Percentiles rank a stretch among this genome's conserved stretches.
These are phyloP conservation scores for Penicillium sp. DNA, from an alignment of 2,329 filamentous ascomycete genomes.

Conservation along the genomic window DNA sequence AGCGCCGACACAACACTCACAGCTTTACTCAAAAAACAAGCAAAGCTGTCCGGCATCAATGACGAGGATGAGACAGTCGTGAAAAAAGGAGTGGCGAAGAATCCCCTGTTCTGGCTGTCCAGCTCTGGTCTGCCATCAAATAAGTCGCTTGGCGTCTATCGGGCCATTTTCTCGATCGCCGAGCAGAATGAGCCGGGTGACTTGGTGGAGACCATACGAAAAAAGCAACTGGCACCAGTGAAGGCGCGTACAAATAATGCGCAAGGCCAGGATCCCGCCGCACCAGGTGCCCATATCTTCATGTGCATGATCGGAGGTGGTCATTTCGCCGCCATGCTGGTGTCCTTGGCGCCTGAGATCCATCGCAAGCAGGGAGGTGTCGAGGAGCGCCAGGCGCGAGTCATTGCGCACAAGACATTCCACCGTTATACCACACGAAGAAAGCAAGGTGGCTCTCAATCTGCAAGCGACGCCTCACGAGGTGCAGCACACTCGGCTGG, in stretches of 20 bases:
- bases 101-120: constrained; percentile 82
- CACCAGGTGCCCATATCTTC: constrained; percentile 78
- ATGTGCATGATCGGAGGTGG: constrained; percentile 98
- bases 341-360: constrained; percentile 79
- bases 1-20: constrained; percentile 59
- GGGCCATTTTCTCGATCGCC: constrained; percentile 71
- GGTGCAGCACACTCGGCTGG: constrained; percentile 92
- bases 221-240: constrained; percentile 73
- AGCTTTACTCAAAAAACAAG: constrained; percentile 78
- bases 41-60: constrained; percentile 60
- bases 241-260: constrained; percentile 40
- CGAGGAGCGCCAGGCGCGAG: constrained; percentile 80
- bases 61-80: constrained; percentile 51
- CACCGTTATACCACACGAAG: constrained; percentile 94
- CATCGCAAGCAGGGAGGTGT: constrained; percentile 68
- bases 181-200: constrained; percentile 67
- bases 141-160: constrained; percentile 81
- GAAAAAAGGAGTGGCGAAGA: constrained; percentile 62
- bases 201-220: constrained; percentile 67
- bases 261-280: constrained; percentile 43
- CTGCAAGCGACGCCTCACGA: constrained; percentile 90
- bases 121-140: constrained; percentile 74
- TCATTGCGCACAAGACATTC: constrained; percentile 95
- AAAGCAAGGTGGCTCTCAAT: constrained; percentile 95
- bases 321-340: constrained; percentile 95